Evolutionary conservation across 2,329 filamentous ascomycete genomes (phyloP), one percentile per base, ranked within the genome.

Genomic region (Botrytis galanthina): DNA sequence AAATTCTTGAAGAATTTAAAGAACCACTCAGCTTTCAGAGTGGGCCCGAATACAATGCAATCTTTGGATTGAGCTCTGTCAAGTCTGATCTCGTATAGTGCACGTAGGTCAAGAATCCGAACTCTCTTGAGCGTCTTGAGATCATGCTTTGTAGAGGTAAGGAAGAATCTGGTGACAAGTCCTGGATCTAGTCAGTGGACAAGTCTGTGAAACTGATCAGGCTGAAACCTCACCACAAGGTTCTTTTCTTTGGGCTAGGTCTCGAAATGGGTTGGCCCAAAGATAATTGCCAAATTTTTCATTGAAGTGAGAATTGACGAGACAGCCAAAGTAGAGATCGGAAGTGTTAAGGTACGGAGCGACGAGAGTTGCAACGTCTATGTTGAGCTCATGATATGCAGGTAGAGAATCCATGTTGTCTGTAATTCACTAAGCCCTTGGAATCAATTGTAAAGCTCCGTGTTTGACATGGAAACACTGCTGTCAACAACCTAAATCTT

Each of bases 71-170:
- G 66, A 32, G 66, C 35, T 61, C 37, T 37, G 7, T 62, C 29
- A n/a, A 44, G 57, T 62, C 46, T 51, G 22, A 73, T 62, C 26
- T 57, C n/a, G 9, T 57, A n/a, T 6, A 73, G 37, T 32, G 46
- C 44, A 42, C 64, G 64, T n/a, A 73, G 26, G 29, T 73, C 72
- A 12, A 73, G 60, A 26, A 71, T 59, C 26, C 42, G 32, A 29
- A 73, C 72, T 32, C 54, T 60, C 29, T 57, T 46, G 22, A 60
- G 63, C 86, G 82, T 77, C 46, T 75, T 35, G 60, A n/a, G 32
- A 59, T 67, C 22, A 29, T 16, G 51, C 14, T 14, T 20, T 1
- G 37, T 51, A 12, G 71, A 57, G 14, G 32, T 22, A 44, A 35
- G 20, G 32, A 72, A 69, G 63, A 72, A 72, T 5, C 8, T n/a